Evolutionary conservation across 2,329 filamentous ascomycete genomes (phyloP), one percentile per base, ranked within the genome.

Genomic region (Fusarium tuaranense): DNA sequence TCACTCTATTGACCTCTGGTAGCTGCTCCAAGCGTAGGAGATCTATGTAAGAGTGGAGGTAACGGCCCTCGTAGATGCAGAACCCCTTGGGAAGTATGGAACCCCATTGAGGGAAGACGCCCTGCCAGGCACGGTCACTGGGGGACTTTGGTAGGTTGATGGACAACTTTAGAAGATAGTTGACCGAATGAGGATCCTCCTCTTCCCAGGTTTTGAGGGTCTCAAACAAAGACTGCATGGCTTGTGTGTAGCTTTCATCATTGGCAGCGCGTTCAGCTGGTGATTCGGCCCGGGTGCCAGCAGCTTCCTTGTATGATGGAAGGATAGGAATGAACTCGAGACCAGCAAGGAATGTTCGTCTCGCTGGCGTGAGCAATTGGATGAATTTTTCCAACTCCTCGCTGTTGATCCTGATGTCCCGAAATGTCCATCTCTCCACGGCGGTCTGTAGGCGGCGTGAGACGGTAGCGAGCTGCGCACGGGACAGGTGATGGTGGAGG

Each of bases 391-490:
- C 46, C 8, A 69, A 36, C 16, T 67, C 63, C 7, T 69, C 57
- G n/a, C 67, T 69, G 7, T 34, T 63, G 18, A 69, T 63, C 13
- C 20, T 58, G 51, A 69, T 53, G 20, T 25, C 36, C 20, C 39
- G 32, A 34, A 69, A 69, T 6, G 67, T 67, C 22, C 60, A 27
- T 38, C 67, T 69, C 58, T 69, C 67, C 14, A 67, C 58, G 8
- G 67, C 27, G 4, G 48, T 22, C 12, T 59, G 63, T 7, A 65
- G 36, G 4, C 30, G 39, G 6, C 57, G 63, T 13, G 67, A 69
- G 36, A 67, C 13, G n/a, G 63, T 39, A 5, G 67, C 67, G 7
- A 69, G 39, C 22, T 22, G 32, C 10, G 67, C 63, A n/a, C 57
- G 48, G 34, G 34, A n/a, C 18, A 53, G 6, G 55, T 18, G 32